phyloP scores from a whole-genome alignment of 1,284 basidiomycete species.

The Ceratobasidium sp. region DNA sequence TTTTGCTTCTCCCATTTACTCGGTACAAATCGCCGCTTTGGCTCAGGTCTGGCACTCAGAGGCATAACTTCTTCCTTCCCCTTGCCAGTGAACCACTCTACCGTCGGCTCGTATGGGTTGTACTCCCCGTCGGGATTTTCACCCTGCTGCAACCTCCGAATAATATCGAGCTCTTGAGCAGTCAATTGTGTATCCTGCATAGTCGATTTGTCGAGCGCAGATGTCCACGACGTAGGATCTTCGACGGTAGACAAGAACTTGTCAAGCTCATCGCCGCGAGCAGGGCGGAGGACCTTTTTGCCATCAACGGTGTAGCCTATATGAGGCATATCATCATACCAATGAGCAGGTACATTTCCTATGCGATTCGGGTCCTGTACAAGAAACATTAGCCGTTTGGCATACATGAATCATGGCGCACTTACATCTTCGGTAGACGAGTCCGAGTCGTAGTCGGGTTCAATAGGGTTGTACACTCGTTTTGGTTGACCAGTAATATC shows the following conservation, averaged over 20 bases:
- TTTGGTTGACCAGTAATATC: slow-evolving; percentile 90
- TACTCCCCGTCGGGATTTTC: slow-evolving; percentile 94
- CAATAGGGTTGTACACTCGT: slow-evolving; percentile 93
- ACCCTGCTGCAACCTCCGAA: slow-evolving; percentile 87
- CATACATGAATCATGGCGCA: slow-evolving; percentile 50
- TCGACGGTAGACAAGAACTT: slow-evolving; percentile 96
- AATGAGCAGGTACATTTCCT: slow-evolving; percentile 96
- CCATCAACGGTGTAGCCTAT: slow-evolving; percentile 98
- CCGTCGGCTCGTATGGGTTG: slow-evolving; percentile 92
- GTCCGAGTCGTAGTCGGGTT: slow-evolving; percentile 97
- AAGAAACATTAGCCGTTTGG: slow-evolving; percentile 45
- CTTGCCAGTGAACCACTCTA: slow-evolving; percentile 98
- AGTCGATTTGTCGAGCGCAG: slow-evolving; percentile 91
- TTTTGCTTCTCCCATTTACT: slow-evolving; percentile 99
- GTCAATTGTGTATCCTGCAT: slow-evolving; percentile 91
- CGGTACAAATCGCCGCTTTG: slow-evolving; percentile 96
- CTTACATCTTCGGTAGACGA: slow-evolving; percentile 96
- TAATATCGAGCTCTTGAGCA: slow-evolving; percentile 95
- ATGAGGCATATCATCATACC: slow-evolving; percentile 99
- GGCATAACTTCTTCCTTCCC: slow-evolving; percentile 96
- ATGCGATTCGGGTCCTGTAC: slow-evolving; percentile 90
- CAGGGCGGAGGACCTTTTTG: slow-evolving; percentile 93
- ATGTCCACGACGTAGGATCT: slow-evolving; percentile 93
- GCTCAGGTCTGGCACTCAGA: slow-evolving; percentile 91
- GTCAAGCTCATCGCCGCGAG: slow-evolving; percentile 96